Conservation (phyloP, 1,284 basidiomycete species). For the Apiotrichum siamense region DNA sequence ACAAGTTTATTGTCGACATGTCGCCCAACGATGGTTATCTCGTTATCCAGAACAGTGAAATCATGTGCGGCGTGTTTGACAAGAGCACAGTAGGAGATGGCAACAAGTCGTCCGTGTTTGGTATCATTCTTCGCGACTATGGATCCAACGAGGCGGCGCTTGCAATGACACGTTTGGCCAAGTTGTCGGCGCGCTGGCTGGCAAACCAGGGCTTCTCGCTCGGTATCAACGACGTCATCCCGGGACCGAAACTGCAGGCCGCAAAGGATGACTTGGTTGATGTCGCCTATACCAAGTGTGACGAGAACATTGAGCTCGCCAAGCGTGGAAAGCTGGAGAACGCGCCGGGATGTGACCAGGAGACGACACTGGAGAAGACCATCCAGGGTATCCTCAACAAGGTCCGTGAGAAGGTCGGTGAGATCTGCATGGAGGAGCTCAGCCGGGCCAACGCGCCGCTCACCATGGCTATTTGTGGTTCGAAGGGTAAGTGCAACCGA, state of each 20-base stretch:
- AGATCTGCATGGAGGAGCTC: constrained; percentile 96
- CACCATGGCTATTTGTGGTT: constrained; percentile 99
- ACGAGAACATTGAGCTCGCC: constrained; percentile 78
- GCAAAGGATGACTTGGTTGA: constrained; percentile 86
- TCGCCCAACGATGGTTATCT: constrained; percentile 98
- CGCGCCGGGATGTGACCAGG: constrained; percentile 92
- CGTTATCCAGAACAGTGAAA: constrained; percentile 94
- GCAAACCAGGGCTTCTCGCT: constrained; percentile 97
- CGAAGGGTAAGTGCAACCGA: constrained; percentile 65
- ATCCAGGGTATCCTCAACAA: constrained; percentile 91
- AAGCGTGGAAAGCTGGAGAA: constrained; percentile 92
- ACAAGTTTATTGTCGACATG: constrained; percentile 62
- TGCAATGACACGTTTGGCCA: constrained; percentile 95
- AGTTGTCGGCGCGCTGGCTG: constrained; percentile 90
- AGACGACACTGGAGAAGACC: constrained; percentile 91
- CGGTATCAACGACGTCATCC: constrained; percentile 98
- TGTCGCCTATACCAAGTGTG: constrained; percentile 80
- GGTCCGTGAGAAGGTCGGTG: constrained; percentile 92
- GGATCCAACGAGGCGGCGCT: constrained; percentile 88
- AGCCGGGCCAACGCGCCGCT: constrained; percentile 93
- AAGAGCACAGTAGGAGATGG: constrained; percentile 97
- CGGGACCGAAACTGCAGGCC: constrained; percentile 70
- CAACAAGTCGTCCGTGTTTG: constrained; percentile 99
- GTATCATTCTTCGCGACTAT: constrained; percentile 95
- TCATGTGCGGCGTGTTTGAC: constrained; percentile 99